Evolutionary conservation across 257 asterid species (phyloP).

Genomic region (Plantago major): DNA sequence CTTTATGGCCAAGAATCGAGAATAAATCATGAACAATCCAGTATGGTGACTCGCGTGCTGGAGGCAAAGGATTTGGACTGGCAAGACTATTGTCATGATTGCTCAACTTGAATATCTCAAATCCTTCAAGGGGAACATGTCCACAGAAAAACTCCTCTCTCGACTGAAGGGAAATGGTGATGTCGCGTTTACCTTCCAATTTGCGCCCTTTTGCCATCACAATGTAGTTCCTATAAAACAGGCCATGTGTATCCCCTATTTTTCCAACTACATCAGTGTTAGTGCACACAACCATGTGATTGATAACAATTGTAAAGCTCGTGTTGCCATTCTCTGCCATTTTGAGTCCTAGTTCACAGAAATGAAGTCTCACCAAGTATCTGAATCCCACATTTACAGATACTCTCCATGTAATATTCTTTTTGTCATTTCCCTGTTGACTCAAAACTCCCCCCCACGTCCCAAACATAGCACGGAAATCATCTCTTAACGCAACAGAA

Average conservation of each 20-base stretch:
- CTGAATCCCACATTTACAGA: conserved; percentile 59
- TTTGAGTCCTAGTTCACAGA: conserved; percentile 25
- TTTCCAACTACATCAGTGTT: conserved; percentile 35
- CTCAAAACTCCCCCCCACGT: conserved; percentile 34
- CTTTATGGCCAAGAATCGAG: conserved; percentile 27
- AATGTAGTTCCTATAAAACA: conserved; percentile 47
- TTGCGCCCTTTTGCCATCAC: conserved; percentile 54
- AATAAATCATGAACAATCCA: conserved; percentile 6
- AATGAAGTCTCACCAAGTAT: conserved; percentile 58
- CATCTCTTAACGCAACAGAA: conserved; percentile 29
- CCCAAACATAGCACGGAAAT: conserved; percentile 33
- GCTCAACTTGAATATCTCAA: conserved; percentile 63
- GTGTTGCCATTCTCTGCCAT: conserved; percentile 27
- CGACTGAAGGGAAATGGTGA: conserved; percentile 39
- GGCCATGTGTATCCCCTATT: conserved; percentile 29
- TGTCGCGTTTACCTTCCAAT: conserved; percentile 37
- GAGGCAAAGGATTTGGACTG: conserved; percentile 30
- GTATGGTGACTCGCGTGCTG: conserved; percentile 16
- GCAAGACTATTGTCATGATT: conserved; percentile 63
- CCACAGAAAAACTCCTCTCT: conserved; percentile 16
- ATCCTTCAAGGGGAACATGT: conserved; percentile 49
- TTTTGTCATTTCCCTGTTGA: conserved; percentile 17
- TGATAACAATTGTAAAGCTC: conserved; percentile 33
- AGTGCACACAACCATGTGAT: conserved; percentile 32
- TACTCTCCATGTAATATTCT: conserved; percentile 30